phyloP scores from a whole-genome alignment of 768 basidiomycete genomes.

The Hebeloma cylindrosporum region DNA sequence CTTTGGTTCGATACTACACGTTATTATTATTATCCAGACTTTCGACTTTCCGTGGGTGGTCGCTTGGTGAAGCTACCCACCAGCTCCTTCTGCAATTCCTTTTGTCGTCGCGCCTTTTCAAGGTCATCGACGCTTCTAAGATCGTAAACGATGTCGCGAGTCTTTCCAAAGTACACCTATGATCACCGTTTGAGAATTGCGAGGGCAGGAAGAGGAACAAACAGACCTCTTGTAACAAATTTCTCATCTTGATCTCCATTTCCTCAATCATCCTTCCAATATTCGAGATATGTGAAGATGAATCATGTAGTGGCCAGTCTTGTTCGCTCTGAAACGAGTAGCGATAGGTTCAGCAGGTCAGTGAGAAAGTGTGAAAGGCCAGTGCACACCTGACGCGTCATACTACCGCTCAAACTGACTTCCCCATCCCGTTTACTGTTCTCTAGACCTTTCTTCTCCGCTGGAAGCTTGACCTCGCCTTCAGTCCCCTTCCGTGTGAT shows the following conservation, averaged over 20 bases:
- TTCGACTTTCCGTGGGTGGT: conserved; percentile 2
- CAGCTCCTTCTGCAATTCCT: conserved; percentile 88
- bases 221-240: too few species aligned
- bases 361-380: background rate
- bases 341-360: conserved; percentile 2
- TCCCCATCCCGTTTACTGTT: conserved; percentile 67
- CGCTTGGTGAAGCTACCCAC: conserved; percentile 82
- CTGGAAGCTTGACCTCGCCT: conserved; percentile 35
- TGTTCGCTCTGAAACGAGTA: conserved; percentile 64
- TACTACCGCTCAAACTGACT: conserved; percentile 87
- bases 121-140: conserved; percentile 85
- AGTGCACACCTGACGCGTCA: conserved; percentile 91
- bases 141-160: conserved; percentile 92
- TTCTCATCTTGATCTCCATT: conserved; percentile 99
- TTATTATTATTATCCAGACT: too few species aligned
- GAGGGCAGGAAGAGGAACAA: background rate
- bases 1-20: too few species aligned
- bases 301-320: conserved; percentile 79
- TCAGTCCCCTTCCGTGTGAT: conserved; percentile 50
- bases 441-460: conserved; percentile 39
- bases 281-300: conserved; percentile 86
- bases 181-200: background rate
- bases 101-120: conserved; percentile 76
- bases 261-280: conserved; percentile 97
- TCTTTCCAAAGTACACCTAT: conserved; percentile 94